phyloP scores from a whole-genome alignment of 2,329 filamentous ascomycete genomes.

The Aureobasidium sp. region DNA sequence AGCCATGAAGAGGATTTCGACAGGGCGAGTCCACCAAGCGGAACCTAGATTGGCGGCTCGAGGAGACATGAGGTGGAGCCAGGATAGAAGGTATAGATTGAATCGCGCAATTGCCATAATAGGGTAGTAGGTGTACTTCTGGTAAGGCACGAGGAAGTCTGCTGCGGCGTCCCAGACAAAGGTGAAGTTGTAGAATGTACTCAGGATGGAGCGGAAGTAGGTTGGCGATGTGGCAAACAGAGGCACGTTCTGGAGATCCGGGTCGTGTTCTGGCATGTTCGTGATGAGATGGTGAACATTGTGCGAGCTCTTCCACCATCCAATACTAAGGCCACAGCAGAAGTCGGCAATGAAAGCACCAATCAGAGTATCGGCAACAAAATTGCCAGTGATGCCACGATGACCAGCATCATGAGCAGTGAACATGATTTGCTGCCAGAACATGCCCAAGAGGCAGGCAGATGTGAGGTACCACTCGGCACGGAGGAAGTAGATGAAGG shows the following conservation, averaged over 20 bases:
- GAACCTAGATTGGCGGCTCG: conserved; percentile 65
- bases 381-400: conserved; percentile 52
- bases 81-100: conserved; percentile 77
- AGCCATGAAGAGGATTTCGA: conserved; percentile 66
- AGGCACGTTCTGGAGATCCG: conserved; percentile 55
- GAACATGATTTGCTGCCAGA: conserved; percentile 64
- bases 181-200: conserved; percentile 73
- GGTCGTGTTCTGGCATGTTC: conserved; percentile 46
- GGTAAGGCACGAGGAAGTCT: conserved; percentile 60
- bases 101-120: conserved; percentile 74
- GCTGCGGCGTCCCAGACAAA: conserved; percentile 73
- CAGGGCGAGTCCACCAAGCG: conserved; percentile 73
- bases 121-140: conserved; percentile 76
- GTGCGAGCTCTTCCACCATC: conserved; percentile 63
- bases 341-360: conserved; percentile 57
- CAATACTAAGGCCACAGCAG: conserved; percentile 56
- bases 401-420: conserved; percentile 58
- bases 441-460: conserved; percentile 50
- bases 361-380: conserved; percentile 49
- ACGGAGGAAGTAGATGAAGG: conserved; percentile 39
- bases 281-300: conserved; percentile 61
- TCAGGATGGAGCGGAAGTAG: conserved; percentile 62
- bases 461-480: conserved; percentile 49
- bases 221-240: conserved; percentile 82
- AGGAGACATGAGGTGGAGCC: conserved; percentile 63